phyloP scores from a whole-genome alignment of 192 early-diverging fungal genomes.

The Lobosporangium transversale region DNA sequence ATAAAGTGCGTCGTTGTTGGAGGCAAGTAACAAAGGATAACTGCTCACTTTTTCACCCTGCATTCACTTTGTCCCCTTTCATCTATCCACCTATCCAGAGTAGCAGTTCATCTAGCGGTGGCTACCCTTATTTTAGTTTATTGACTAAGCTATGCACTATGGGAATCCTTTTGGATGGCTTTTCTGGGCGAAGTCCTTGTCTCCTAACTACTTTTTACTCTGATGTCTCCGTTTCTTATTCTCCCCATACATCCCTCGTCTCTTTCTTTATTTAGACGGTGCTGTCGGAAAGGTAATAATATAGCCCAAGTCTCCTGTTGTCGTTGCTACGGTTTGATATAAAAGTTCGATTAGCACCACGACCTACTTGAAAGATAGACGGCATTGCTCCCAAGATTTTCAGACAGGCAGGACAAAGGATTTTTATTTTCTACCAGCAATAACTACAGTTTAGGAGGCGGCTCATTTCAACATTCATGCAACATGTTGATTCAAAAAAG shows the following conservation, averaged over 20 bases:
- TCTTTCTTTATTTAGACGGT: constrained; percentile 58
- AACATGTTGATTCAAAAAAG: constrained; percentile 18
- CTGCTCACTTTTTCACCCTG: background rate
- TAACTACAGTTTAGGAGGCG: constrained; percentile 16
- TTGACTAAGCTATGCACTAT: too few relatives aligned
- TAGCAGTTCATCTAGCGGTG: too few relatives aligned
- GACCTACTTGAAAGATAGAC: too few relatives aligned
- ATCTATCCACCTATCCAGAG: too few relatives aligned
- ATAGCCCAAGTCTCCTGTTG: background rate
- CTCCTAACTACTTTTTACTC: background rate
- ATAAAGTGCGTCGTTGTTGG: constrained; percentile 87
- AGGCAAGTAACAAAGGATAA: constrained; percentile 21
- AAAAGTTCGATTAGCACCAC: too few relatives aligned
- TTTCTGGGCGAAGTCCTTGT: background rate
- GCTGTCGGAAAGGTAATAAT: constrained; percentile 73
- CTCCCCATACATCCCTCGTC: background rate
- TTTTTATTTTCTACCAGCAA: background rate
- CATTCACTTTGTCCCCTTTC: background rate
- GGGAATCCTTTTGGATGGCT: too few relatives aligned
- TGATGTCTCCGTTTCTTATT: background rate
- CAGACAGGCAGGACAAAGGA: too few relatives aligned
- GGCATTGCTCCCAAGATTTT: too few relatives aligned
- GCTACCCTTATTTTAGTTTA: too few relatives aligned
- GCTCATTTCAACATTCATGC: constrained; percentile 19
- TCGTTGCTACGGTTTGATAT: too few relatives aligned